These are phyloP conservation scores for Pisolithus albus DNA, from an alignment of 768 basidiomycete genomes.

Conservation along the genomic window DNA sequence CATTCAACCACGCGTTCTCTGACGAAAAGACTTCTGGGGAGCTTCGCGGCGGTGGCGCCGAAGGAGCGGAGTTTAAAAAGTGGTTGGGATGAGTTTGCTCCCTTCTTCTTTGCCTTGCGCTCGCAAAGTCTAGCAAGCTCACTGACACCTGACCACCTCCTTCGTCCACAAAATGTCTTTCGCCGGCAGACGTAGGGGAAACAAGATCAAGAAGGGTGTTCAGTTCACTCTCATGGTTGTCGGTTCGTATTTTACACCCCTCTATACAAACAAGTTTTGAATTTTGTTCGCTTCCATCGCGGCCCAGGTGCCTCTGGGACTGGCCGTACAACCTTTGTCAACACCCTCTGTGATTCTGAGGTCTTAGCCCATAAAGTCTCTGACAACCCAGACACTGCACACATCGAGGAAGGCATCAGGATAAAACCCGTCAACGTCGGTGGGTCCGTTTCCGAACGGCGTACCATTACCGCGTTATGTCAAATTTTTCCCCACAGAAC, in stretches of 20 bases:
- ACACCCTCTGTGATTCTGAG: conserved; percentile 96
- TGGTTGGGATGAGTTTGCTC: conserved; percentile 26
- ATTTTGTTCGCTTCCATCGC: conserved; percentile 6
- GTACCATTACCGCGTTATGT: background rate
- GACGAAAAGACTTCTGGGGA: conserved; percentile 4
- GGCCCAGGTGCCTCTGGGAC: conserved; percentile 88
- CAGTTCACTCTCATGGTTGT: conserved; percentile 98
- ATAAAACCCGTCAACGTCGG: conserved; percentile 95
- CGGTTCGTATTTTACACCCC: conserved; percentile 48
- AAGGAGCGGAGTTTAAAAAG: conserved; percentile 28
- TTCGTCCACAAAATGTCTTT: conserved; percentile 56
- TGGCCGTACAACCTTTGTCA: conserved; percentile 97
- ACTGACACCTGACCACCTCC: conserved; percentile 10
- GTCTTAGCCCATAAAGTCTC: conserved; percentile 83
- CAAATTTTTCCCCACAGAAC: conserved; percentile 45
- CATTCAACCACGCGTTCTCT: background rate
- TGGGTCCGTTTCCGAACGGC: conserved; percentile 22
- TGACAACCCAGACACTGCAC: conserved; percentile 81
- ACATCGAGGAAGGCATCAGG: conserved; percentile 88
- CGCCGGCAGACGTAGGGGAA: conserved; percentile 79
- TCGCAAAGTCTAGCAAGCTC: conserved; percentile 22
- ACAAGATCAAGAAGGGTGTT: conserved; percentile 98
- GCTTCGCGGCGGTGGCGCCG: conserved; percentile 30
- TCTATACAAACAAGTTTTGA: background rate
- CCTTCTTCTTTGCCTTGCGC: conserved; percentile 24